Evolutionary conservation across 441 rosid species (phyloP).

Genomic region (Breynia disticha): DNA sequence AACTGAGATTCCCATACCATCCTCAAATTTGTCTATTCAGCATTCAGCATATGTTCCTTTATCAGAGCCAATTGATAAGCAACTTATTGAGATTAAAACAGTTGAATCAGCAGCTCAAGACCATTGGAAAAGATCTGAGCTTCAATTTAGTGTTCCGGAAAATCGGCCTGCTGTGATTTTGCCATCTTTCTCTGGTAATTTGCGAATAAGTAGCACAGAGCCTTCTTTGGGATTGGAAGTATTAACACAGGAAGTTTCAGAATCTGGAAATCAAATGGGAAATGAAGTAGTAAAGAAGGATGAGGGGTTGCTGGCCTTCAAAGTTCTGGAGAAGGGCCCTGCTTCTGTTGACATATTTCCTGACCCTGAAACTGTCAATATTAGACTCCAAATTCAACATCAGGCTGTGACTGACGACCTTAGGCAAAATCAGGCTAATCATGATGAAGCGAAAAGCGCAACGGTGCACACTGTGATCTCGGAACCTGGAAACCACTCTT

Average conservation of each 20-base stretch:
- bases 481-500: too few relatives aligned
- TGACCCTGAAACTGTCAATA: conserved; percentile 16
- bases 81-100: conserved; percentile 23
- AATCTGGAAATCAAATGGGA: conserved; percentile 17
- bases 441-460: conserved; percentile 9
- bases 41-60: conserved; percentile 16
- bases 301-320: too few relatives aligned
- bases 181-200: conserved; percentile 19
- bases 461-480: too few relatives aligned
- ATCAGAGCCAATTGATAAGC: conserved; percentile 20
- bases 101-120: conserved; percentile 16
- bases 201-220: conserved; percentile 17
- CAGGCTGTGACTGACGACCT: conserved; percentile 22
- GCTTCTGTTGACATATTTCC: conserved; percentile 22
- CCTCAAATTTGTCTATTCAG: conserved; percentile 15
- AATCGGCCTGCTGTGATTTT: conserved; percentile 23
- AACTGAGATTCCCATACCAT: conserved; percentile 37
- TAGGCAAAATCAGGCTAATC: conserved; percentile 13
- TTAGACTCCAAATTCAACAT: conserved; percentile 20
- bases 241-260: conserved; percentile 18
- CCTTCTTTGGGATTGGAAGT: conserved; percentile 16
- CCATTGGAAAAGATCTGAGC: conserved; percentile 15
- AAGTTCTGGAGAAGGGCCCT: conserved; percentile 9
- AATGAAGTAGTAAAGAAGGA: too few relatives aligned
- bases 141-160: conserved; percentile 17